Evolutionary conservation across 1,284 basidiomycete genomes (phyloP), one percentile per base, ranked within the genome.

Genomic region (Marasmius tenuissimus): DNA sequence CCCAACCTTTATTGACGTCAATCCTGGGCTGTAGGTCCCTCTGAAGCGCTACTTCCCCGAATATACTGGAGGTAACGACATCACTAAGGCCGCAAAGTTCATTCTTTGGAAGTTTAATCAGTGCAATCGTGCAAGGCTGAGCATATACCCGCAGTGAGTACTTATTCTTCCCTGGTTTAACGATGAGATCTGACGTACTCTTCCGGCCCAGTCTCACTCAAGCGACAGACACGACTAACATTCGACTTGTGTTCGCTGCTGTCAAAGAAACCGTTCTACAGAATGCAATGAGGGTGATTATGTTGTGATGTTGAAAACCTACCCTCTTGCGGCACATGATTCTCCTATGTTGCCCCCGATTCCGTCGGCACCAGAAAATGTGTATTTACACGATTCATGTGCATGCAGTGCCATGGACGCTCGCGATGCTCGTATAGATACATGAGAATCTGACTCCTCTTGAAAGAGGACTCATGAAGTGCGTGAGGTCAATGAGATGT

Each of bases 71-170:
- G 96, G 96, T 0, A 76, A 90, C 8, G 96, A 98, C 71, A 93
- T 98, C 74, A 97, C 97, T 81, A 98, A 98, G 76, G 97, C 95
- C 2, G 95, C 96, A 3, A 98, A 98, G 73, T 99, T 97, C 72
- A 97, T 98, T 64, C 79, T 99, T 22, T 98, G 96, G 97, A 81
- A 94, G 66, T 98, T 98, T 69, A 97, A 96, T 79, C 94, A 97
- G 75, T 92, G 93, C 50, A 99, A 99, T 72, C 81, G 95, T 34
- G 94, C 94, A 38, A 78, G 91, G 59, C 74, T 97, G 64, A 93
- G 90, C 62, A 91, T 97, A 12, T 97, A 97, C 75, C 94, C 95
- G 1, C 95, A 97, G 94, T 95, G 71, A 64, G 92, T 86, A 58
- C 10, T 16, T 34, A 51, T 38, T 2, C 53, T 34, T 39, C 37